Percentiles rank a stretch among this genome's conserved stretches.
Evolutionary conservation across 1,139 yeast species (phyloP).

Genomic region (Pichia sp.): DNA sequence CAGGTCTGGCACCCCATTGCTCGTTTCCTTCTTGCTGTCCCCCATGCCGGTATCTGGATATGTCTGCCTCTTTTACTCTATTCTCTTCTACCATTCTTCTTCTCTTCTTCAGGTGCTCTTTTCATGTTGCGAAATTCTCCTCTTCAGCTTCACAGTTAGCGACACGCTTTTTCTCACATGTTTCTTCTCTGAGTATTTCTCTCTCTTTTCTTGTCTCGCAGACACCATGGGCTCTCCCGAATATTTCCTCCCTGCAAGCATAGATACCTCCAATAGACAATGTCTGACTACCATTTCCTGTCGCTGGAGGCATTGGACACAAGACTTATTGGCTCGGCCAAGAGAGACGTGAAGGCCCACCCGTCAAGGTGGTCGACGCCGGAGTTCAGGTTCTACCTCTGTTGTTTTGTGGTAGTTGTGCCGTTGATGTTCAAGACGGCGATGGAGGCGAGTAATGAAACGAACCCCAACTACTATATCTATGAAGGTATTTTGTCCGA

Average conservation of each 20-base stretch:
- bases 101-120: background rate
- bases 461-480: constrained; percentile 69
- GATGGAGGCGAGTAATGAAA: constrained; percentile 71
- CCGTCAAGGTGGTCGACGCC: constrained; percentile 67
- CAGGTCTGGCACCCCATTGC: constrained; percentile 18
- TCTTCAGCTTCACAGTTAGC: too few species aligned
- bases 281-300: constrained; percentile 18
- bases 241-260: too few species aligned
- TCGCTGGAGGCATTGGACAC: constrained; percentile 76
- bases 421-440: constrained; percentile 84
- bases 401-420: constrained; percentile 61
- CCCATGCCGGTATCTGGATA: too few species aligned
- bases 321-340: constrained; percentile 53
- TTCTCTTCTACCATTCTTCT: background rate
- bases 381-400: constrained; percentile 67
- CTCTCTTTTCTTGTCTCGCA: too few species aligned
- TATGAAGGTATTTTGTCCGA: constrained; percentile 58
- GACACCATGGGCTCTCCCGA: too few species aligned
- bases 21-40: background rate
- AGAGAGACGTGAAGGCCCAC: constrained; percentile 42
- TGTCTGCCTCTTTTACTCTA: background rate
- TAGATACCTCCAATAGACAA: constrained; percentile 11
- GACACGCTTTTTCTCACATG: too few species aligned
- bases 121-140: too few species aligned
- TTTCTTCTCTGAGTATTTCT: too few species aligned